Base-by-base conservation (phyloP, 768 basidiomycete species). In the Cystoderma amianthinum region DNA sequence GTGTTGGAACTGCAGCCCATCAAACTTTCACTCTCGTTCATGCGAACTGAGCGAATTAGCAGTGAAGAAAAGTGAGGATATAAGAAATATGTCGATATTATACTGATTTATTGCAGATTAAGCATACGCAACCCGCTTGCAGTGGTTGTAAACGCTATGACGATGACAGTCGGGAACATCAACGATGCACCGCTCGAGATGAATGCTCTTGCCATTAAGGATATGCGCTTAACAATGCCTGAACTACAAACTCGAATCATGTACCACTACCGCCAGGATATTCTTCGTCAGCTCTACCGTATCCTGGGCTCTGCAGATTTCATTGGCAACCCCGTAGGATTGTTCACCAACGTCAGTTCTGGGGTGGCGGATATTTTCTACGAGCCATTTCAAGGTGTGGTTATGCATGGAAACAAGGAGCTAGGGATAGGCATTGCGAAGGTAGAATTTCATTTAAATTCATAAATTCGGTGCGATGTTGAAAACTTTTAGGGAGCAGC, bases 361-460 rank as follows among this genome's bases (percentile, higher is more conserved):
- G 96, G 96, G 9, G 89, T 98, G 4, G 88, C 88, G 40, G 96
- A 99, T 59, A 94, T 98, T 50, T 98, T 99, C 71, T 96, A 98
- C 50, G 95, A 97, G 60, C 96, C 96, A 2, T 96, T 94, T 70
- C 85, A 93, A 43, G 94, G 94, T 23, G 87, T 94, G 21, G 86
- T 99, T 42, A 87, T 95, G 78, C 92, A 92, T 53, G 95, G 95
- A 2, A 95, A 94, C 61, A 85, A 82, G 54, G 95, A 97, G 44
- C 63, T 98, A 19, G 96, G 94, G 2, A 82, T 92, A 44, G 91
- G 94, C 16, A 89, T 97, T 44, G 94, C 94, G 5, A 92, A 96
- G 72, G 91, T 89, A 48, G 47, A 44, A n/a, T n/a, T 40, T 28
- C 25, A 28, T 7, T n/a, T n/a, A 16, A 9, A 5, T 38, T 22